Base-by-base conservation (phyloP, 176 grass and related monocot genomes). In the Juncus inflexus region DNA sequence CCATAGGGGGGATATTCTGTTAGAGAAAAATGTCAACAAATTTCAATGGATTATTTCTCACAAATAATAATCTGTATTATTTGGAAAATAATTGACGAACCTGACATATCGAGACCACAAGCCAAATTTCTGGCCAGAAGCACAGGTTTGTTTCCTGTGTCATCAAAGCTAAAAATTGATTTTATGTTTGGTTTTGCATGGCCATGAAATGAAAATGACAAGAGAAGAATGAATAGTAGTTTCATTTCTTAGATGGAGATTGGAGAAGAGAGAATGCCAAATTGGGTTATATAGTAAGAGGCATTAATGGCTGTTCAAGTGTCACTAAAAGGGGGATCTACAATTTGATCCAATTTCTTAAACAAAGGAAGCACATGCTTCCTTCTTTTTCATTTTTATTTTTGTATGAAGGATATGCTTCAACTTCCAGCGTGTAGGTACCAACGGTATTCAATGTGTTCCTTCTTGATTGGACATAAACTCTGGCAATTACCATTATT, bases 1-100 rank as follows among this genome's bases (percentile, higher is more conserved):
- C 81, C 85, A 42, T 84, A 84, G 40, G 85, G 85, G 6, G 43
- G 39, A 62, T 41, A 16, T 42, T 86, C 57, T 40, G 43, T 47
- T 47, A 47, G 43, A 47, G 4, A 47, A 47, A 47, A 15, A n/a
- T 12, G 37, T 39, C 55, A 56, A 19, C 4, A 71, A 9, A 13
- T 42, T 16, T 62, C 40, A 35, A 12, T 47, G 9, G 43, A 28
- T 28, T 9, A 47, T 47, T 47, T 9, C 9, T 5, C 4, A 9
- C 43, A 47, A 47, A 47, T 47, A 9, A 9, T 47, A 47, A 47
- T 28, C 19, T 28, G 43, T 47, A 47, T 47, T 47, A 9, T 47
- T 47, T 9, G 43, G 9, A 47, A 47, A 47, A 47, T 47, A 6
- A 47, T 47, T 47, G 9, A 47, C 43, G 9, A 16, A 50, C 15